Conservation (phyloP, 1,284 basidiomycete genomes). For the Rhizoctonia solani region DNA sequence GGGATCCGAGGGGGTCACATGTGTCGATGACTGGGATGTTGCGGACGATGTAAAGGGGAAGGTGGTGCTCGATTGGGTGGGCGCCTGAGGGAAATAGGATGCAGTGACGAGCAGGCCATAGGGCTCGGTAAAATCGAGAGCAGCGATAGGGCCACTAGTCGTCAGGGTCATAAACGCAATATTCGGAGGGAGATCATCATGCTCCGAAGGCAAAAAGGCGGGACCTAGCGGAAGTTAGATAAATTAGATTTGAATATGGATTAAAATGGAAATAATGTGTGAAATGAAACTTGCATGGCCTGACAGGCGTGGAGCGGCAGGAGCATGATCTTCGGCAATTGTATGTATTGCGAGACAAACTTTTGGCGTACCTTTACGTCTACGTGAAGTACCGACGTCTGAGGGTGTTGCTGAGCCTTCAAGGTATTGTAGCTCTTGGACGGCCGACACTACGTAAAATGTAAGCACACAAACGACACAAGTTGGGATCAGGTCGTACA, state of each 20-base stretch:
- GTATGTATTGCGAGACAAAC: too few species aligned
- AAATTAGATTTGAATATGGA: conserved; percentile 40
- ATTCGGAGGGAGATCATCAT: conserved; percentile 91
- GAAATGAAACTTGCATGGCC: neutral
- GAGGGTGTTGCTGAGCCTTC: conserved; percentile 53
- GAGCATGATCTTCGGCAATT: neutral
- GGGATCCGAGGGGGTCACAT: conserved; percentile 61
- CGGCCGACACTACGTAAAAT: conserved; percentile 70
- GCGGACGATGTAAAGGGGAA: conserved; percentile 17
- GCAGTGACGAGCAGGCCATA: conserved; percentile 93
- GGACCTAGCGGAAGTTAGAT: conserved; percentile 61
- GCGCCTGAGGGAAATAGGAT: conserved; percentile 50
- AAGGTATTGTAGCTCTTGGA: conserved; percentile 78
- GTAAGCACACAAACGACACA: neutral
- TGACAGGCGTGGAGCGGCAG: neutral
- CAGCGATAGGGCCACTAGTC: conserved; percentile 76
- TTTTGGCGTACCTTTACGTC: conserved; percentile 65
- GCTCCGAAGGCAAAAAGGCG: conserved; percentile 95
- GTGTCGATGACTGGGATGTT: conserved; percentile 2
- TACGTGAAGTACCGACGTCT: conserved; percentile 64
- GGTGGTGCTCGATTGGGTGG: neutral
- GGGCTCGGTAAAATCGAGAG: conserved; percentile 95
- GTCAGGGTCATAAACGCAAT: conserved; percentile 96
- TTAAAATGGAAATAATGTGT: conserved; percentile 7
- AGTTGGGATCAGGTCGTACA: conserved; percentile 53